phyloP scores from a whole-genome alignment of 345 rosid genomes.

The Adansonia digitata region DNA sequence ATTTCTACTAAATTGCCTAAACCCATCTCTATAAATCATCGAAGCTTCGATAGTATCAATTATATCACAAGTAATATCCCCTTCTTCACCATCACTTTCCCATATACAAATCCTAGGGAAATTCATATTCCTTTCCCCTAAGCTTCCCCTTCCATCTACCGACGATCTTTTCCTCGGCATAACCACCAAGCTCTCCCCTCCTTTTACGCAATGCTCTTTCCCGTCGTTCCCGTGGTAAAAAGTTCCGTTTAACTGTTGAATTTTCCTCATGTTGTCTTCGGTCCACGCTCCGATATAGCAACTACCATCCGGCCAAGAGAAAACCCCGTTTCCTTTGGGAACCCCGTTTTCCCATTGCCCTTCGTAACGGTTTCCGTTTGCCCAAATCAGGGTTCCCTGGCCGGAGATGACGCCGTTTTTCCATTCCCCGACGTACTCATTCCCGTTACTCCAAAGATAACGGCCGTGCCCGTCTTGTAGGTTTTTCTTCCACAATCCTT shows the following conservation, averaged over 20 bases:
- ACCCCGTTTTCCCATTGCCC: constrained; percentile 89
- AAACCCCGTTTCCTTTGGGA: constrained; percentile 67
- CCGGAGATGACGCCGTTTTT: constrained; percentile 76
- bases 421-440: constrained; percentile 92
- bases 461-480: constrained; percentile 85
- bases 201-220: constrained; percentile 36
- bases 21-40: constrained; percentile 53
- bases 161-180: constrained; percentile 75
- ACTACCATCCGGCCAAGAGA: constrained; percentile 70
- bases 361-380: constrained; percentile 74
- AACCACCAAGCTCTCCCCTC: constrained; percentile 30
- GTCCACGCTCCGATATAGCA: constrained; percentile 50
- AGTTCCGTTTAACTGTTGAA: constrained; percentile 41
- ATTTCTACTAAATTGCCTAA: constrained; percentile 58
- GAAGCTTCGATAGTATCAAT: constrained; percentile 74
- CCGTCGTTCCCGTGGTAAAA: constrained; percentile 34
- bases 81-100: constrained; percentile 97
- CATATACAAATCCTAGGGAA: constrained; percentile 92
- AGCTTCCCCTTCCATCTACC: constrained; percentile 68
- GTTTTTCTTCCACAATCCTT: constrained; percentile 80
- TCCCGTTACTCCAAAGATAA: constrained; percentile 86
- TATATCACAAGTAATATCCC: constrained; percentile 90
- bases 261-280: constrained; percentile 25
- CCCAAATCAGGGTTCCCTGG: constrained; percentile 65
- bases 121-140: constrained; percentile 38